These are phyloP conservation scores for Populus simonii DNA, from an alignment of 345 rosid species.

Conservation along the genomic window DNA sequence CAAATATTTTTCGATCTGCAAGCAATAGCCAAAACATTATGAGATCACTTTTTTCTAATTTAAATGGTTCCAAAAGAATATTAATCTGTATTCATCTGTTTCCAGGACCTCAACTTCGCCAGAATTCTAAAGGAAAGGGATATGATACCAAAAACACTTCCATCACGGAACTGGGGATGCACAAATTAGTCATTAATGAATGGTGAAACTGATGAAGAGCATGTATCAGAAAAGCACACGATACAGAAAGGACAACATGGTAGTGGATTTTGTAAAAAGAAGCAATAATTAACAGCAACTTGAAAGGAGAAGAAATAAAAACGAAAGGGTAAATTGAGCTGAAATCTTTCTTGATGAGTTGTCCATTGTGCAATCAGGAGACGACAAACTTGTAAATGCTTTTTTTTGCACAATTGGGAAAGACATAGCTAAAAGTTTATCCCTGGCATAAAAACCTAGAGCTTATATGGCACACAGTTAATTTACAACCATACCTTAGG, in stretches of 20 bases:
- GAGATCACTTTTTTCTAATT: not conserved
- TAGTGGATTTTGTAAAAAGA: not conserved
- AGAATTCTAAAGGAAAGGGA: not conserved
- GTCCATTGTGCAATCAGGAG: not conserved
- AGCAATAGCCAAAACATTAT: conserved; percentile 16
- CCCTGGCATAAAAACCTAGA: not conserved
- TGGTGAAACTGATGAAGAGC: not conserved
- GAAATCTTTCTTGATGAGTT: not conserved
- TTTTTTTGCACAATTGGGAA: not conserved
- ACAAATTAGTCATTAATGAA: not conserved
- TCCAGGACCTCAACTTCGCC: not conserved
- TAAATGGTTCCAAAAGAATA: not conserved
- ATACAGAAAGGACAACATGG: not conserved
- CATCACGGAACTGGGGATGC: not conserved
- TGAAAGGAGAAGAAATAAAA: not conserved
- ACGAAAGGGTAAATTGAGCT: too few species aligned
- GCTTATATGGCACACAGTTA: not conserved
- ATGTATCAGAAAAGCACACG: not conserved
- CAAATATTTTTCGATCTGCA: conserved; percentile 56
- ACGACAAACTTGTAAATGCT: not conserved
- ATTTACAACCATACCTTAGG: conserved; percentile 45
- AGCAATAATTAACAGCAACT: not conserved
- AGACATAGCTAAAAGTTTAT: not conserved
- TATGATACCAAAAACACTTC: too few species aligned
- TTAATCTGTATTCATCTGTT: not conserved